phyloP scores from a whole-genome alignment of 768 basidiomycete species.

The Lentinula lateritia region DNA sequence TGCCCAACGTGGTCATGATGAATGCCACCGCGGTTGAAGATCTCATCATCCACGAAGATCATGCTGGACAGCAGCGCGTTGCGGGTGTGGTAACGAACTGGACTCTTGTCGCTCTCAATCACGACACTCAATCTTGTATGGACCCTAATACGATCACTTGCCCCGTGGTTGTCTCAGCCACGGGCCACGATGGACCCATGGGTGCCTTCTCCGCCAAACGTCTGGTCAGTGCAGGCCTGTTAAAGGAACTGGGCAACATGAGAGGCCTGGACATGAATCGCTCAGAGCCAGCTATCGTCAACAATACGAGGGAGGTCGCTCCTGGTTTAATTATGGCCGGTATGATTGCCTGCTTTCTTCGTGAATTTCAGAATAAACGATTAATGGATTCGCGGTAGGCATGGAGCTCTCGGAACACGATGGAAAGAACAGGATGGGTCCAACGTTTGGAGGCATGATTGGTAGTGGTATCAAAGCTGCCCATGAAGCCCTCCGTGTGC shows the following conservation, averaged over 20 bases:
- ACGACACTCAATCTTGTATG: constrained; percentile 76
- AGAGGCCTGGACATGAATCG: constrained; percentile 76
- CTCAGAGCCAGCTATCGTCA: constrained; percentile 79
- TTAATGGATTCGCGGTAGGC: constrained; percentile 30
- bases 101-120: constrained; percentile 49
- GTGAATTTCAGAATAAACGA: no score
- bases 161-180: constrained; percentile 64
- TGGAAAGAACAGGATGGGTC: constrained; percentile 72
- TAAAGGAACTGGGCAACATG: constrained; percentile 76
- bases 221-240: constrained; percentile 67
- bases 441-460: constrained; percentile 80
- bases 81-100: constrained; percentile 48
- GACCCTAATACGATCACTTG: constrained; percentile 82
- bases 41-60: constrained; percentile 62
- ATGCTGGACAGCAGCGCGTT: constrained; percentile 44
- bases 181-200: constrained; percentile 77
- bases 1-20: constrained; percentile 69
- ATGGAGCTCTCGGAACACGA: constrained; percentile 85
- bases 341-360: constrained; percentile 19
- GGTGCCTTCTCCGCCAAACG: constrained; percentile 80
- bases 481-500: constrained; percentile 51
- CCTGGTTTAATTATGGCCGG: constrained; percentile 74
- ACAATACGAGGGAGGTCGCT: constrained; percentile 68
- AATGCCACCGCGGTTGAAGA: constrained; percentile 83
- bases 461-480: constrained; percentile 71